Evolutionary conservation across 805 yeast species (phyloP).

Genomic region (Metschnikowia shivogae): DNA sequence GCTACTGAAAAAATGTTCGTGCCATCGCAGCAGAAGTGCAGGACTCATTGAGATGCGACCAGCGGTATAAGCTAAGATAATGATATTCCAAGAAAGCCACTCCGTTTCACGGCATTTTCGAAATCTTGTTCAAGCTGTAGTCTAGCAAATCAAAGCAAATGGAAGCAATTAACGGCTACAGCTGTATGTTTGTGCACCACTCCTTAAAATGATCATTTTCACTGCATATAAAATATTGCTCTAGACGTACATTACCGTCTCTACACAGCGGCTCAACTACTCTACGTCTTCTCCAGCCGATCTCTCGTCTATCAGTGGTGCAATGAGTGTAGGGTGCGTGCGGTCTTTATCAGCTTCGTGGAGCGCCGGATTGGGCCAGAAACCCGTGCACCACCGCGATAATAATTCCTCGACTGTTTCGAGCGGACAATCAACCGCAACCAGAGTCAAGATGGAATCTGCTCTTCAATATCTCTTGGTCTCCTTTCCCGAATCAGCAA

Average conservation of each 20-base stretch:
- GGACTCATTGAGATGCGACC: slow-evolving; percentile 7
- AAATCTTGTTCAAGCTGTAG: too few relatives aligned
- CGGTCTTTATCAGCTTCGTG: slow-evolving; percentile 1
- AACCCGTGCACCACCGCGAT: slow-evolving; percentile 12
- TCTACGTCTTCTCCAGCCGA: too few relatives aligned
- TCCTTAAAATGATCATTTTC: too few relatives aligned
- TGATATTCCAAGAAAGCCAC: neutral
- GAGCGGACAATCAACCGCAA: slow-evolving; percentile 4
- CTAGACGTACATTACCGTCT: too few relatives aligned
- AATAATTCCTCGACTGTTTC: slow-evolving; percentile 4
- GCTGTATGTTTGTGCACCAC: too few relatives aligned
- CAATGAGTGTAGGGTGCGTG: neutral
- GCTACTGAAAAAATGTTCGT: slow-evolving; percentile 10
- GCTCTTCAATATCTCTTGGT: slow-evolving; percentile 48
- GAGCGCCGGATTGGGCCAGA: slow-evolving; percentile 1
- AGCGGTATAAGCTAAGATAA: neutral
- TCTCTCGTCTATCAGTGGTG: neutral
- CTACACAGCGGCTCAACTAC: too few relatives aligned
- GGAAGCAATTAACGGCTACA: too few relatives aligned
- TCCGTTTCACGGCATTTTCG: too few relatives aligned
- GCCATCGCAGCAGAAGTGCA: slow-evolving; percentile 20
- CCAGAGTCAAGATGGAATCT: slow-evolving; percentile 24
- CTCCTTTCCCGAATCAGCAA: slow-evolving; percentile 53
- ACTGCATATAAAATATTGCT: too few relatives aligned
- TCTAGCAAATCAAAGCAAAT: too few relatives aligned